Base-by-base conservation (phyloP, 73 alveolate genomes). In the Uronychia setigera region DNA sequence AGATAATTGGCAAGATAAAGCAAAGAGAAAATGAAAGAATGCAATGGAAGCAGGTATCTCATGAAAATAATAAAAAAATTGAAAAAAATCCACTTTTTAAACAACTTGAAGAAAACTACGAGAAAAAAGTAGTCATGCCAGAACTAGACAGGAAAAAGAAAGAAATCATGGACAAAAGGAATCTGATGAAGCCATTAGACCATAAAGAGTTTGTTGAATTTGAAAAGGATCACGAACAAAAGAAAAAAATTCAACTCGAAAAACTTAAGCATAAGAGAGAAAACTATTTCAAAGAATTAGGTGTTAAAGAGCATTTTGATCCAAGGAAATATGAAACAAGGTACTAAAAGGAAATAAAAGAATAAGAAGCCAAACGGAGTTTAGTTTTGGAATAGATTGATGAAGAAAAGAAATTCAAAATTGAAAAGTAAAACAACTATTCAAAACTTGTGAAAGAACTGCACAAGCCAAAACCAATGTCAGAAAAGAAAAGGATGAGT, bases 121-220 rank as follows among this genome's bases (percentile, higher is more conserved):
- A 83, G 31, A 32, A 80, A 26, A 86, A 89, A 32, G 77, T 92
- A 32, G 77, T 84, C 60, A 77, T 92, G 83, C 97, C 97, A 26
- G 97, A 92, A 75, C 90, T 92, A 26, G 93, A 79, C 28, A 81
- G 80, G 35, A 78, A 79, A 67, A 92, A 92, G 76, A 58, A 84
- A 34, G 94, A 89, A 77, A 60, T 92, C 31, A 32, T 33, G 46
- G 74, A 92, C 9, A 86, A 85, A n/a, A 74, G 95, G 33, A 88
- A 84, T 29, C 60, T 92, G 46, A 89, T 59, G 81, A 87, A 91
- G 83, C 88, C 88, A 0, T 59, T 81, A 19, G 81, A 58, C 75
- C 80, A 81, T 31, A 58, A 33, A 14, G 88, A 81, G 59, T 11
- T 81, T 46, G 81, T 35, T 29, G 81, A 81, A 25, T 81, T 81